These are phyloP conservation scores for Obelidium mucronatum DNA, from an alignment of 192 early-diverging fungal genomes.

Conservation along the genomic window DNA sequence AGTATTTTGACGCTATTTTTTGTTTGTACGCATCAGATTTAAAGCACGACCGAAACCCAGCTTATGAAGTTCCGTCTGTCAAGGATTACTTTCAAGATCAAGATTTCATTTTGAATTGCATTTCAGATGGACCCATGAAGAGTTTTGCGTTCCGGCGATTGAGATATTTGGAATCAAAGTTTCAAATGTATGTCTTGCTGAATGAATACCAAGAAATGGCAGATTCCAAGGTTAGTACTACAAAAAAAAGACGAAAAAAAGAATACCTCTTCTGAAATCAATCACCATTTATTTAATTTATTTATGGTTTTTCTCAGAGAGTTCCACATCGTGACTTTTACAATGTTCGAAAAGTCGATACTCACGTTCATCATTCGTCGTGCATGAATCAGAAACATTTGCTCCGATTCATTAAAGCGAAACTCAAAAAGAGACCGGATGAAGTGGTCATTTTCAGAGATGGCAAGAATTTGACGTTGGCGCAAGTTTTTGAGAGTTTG, in stretches of 20 bases:
- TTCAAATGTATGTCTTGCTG: slow-evolving; percentile 89
- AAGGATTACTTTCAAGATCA: slow-evolving; percentile 89
- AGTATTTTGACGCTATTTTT: background rate
- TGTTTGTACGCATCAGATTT: background rate
- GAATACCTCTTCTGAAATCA: slow-evolving; percentile 2
- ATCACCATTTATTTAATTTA: too few species aligned
- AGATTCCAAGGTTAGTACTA: slow-evolving; percentile 84
- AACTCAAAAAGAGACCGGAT: slow-evolving; percentile 78
- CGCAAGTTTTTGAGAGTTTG: slow-evolving; percentile 88
- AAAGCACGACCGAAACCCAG: slow-evolving; percentile 33
- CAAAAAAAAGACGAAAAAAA: too few species aligned
- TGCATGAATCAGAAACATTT: slow-evolving; percentile 99
- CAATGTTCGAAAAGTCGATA: slow-evolving; percentile 98
- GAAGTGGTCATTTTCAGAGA: slow-evolving; percentile 88
- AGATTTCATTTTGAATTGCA: slow-evolving; percentile 77
- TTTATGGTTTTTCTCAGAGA: slow-evolving; percentile 46
- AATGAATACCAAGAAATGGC: slow-evolving; percentile 96
- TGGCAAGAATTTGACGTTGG: slow-evolving; percentile 78
- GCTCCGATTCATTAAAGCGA: slow-evolving; percentile 93
- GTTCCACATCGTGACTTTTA: slow-evolving; percentile 97
- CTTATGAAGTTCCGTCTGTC: slow-evolving; percentile 69
- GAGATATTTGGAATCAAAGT: slow-evolving; percentile 90
- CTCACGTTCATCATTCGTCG: slow-evolving; percentile 91
- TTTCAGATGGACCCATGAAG: slow-evolving; percentile 91
- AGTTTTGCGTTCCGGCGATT: slow-evolving; percentile 89